Evolutionary conservation across 352 stramenopile species (phyloP), one percentile per base, ranked within the genome.

Genomic region (Phytophthora pseudosyringae): DNA sequence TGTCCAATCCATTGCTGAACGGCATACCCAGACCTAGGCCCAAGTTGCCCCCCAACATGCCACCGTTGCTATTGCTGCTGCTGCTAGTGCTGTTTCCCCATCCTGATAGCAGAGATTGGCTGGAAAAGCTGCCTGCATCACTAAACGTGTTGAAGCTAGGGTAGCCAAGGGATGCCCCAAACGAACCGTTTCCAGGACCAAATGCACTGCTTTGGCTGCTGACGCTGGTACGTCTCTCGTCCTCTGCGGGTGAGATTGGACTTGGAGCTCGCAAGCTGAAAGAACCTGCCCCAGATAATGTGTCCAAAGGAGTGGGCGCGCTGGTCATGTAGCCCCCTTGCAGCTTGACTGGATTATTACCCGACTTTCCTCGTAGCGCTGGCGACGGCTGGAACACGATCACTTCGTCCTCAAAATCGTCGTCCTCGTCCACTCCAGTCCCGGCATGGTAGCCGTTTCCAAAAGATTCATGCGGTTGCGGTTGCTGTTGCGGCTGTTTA

Each of bases 321-420:
- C 9, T 48, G 21, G 31, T 40, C 55, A 51, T 51, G 16, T 36
- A 68, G 6, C 45, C 41, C 7, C 48, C 46, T 16, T 64, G 51
- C 16, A 69, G 56, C 46, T 75, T 78, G 15, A 12, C 7, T 41
- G 56, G 33, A 18, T 85, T 51, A 51, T 59, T 46, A 3, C 56
- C 59, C 16, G 67, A 36, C 58, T 78, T 68, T 10, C 56, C 64
- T 32, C 45, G 66, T 29, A 88, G 44, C 4, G 64, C 71, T 18
- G 79, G 71, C 6, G 81, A 86, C 15, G 86, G 86, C 62, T 88
- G 81, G 67, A 87, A 95, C 21, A 95, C 83, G 54, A 95, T 95
- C 45, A 95, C 85, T 67, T 95, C 86, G 57, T 93, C 86, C 46
- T 93, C 84, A 59, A 93, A 86, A 21, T 95, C 80, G 36, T 93